Conservation (phyloP, 2,329 filamentous ascomycete genomes). For the Ceratocystis papillata region DNA sequence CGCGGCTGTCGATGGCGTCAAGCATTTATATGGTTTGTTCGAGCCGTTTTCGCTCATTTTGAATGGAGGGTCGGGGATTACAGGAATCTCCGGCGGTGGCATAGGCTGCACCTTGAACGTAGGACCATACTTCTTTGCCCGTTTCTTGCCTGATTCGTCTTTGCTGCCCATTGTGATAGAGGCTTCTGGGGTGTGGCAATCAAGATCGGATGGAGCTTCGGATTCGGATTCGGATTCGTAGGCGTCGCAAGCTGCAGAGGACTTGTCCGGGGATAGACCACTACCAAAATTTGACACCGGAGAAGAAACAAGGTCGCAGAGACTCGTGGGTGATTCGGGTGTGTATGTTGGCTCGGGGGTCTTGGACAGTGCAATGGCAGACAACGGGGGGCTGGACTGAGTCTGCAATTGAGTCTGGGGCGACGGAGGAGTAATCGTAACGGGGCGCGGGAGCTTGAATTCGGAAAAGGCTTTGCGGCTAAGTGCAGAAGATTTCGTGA, state of each 20-base stretch:
- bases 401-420: background rate
- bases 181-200: background rate
- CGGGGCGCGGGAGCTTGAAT: conserved; percentile 16
- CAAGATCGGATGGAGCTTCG: background rate
- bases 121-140: conserved; percentile 23
- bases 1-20: conserved; percentile 15
- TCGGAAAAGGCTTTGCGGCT: conserved; percentile 9
- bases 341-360: background rate
- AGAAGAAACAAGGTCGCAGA: conserved; percentile 17
- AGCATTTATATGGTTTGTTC: conserved; percentile 24
- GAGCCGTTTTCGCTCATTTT: conserved; percentile 25
- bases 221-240: background rate
- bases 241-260: background rate
- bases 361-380: conserved; percentile 1
- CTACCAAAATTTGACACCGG: background rate
- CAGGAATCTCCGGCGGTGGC: conserved; percentile 22
- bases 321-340: conserved; percentile 22
- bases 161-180: conserved; percentile 19
- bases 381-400: conserved; percentile 10
- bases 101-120: conserved; percentile 24
- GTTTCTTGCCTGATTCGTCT: conserved; percentile 21
- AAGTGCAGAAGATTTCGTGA: conserved; percentile 19
- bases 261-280: background rate
- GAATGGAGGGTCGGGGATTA: conserved; percentile 23
- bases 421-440: conserved; percentile 14